Evolutionary conservation across 768 basidiomycete genomes (phyloP).

Genomic region (Jaapia argillacea): DNA sequence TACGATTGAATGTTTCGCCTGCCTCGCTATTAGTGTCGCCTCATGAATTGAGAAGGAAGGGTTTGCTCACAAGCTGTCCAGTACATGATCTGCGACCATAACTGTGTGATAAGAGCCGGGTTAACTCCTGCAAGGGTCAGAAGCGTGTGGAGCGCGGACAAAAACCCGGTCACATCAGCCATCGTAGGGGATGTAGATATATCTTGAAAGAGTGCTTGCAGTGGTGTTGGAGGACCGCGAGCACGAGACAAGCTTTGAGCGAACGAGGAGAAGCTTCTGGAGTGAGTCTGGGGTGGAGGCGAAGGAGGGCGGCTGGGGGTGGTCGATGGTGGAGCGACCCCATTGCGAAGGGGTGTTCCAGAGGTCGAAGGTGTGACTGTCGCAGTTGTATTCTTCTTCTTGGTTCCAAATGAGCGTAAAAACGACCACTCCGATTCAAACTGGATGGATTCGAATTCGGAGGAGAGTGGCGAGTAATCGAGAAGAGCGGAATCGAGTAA

Average conservation of each 20-base stretch:
- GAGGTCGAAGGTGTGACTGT: slow-evolving; percentile 17
- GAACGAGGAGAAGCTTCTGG: slow-evolving; percentile 50
- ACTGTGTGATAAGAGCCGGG: slow-evolving; percentile 76
- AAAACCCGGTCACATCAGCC: slow-evolving; percentile 59
- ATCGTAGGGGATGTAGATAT: slow-evolving; percentile 32
- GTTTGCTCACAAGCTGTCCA: slow-evolving; percentile 86
- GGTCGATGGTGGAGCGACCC: slow-evolving; percentile 38
- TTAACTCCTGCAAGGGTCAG: slow-evolving; percentile 84
- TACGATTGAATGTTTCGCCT: slow-evolving; percentile 83
- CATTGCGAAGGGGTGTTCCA: slow-evolving; percentile 24
- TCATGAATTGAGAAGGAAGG: slow-evolving; percentile 12
- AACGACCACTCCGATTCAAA: slow-evolving; percentile 98
- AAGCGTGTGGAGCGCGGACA: slow-evolving; percentile 79
- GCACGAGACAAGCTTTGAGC: slow-evolving; percentile 51
- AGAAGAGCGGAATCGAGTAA: slow-evolving; percentile 76
- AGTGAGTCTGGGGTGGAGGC: slow-evolving; percentile 34
- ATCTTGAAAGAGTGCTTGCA: slow-evolving; percentile 41
- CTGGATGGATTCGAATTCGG: slow-evolving; percentile 71
- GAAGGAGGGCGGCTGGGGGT: slow-evolving; percentile 38
- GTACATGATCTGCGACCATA: slow-evolving; percentile 97
- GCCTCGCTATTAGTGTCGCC: slow-evolving; percentile 7
- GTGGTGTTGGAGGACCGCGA: slow-evolving; percentile 33
- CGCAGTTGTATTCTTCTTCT: slow-evolving; percentile 38
- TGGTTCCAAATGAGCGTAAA: slow-evolving; percentile 58
- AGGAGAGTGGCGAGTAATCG: slow-evolving; percentile 70